Conservation (phyloP, 163 green algal species). For the Scenedesmus sp. region DNA sequence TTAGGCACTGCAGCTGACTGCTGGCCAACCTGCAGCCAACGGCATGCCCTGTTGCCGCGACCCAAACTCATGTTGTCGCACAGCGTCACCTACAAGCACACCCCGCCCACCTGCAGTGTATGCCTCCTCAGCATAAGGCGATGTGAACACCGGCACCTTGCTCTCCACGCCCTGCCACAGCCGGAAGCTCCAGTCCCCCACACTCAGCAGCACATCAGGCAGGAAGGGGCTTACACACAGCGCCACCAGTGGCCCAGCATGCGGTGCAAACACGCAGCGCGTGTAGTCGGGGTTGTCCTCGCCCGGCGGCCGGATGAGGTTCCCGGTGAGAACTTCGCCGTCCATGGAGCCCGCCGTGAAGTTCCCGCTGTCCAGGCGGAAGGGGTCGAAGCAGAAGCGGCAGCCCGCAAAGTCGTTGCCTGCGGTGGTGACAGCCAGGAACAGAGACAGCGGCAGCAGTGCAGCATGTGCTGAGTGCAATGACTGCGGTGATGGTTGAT, state of each 20-base stretch:
- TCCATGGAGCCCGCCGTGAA: conserved; percentile 80
- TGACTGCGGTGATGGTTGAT: neutral
- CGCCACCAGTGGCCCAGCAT: conserved; percentile 73
- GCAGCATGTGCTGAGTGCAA: neutral
- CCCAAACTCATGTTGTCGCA: no score
- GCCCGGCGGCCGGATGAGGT: conserved; percentile 72
- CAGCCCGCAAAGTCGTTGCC: conserved; percentile 72
- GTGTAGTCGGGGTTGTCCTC: conserved; percentile 58
- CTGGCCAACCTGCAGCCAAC: no score
- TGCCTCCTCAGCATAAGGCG: conserved; percentile 67
- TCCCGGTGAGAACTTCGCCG: conserved; percentile 79
- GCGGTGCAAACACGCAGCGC: conserved; percentile 56
- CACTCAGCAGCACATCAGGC: conserved; percentile 80
- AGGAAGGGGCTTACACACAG: conserved; percentile 77
- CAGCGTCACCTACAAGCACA: neutral
- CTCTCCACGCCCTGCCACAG: conserved; percentile 73
- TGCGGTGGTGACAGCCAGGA: conserved; percentile 9
- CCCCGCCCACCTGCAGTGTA: conserved; percentile 76
- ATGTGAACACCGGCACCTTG: conserved; percentile 76
- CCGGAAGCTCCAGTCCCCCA: conserved; percentile 82
- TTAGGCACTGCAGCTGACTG: no score
- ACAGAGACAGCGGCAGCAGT: neutral
- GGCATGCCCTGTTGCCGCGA: no score
- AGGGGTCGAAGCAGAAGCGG: conserved; percentile 72
- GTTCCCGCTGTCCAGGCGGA: conserved; percentile 57